Percentiles rank a stretch among this genome's conserved stretches.
Conservation (phyloP, 768 basidiomycete genomes). For the Mycena vitilis region DNA sequence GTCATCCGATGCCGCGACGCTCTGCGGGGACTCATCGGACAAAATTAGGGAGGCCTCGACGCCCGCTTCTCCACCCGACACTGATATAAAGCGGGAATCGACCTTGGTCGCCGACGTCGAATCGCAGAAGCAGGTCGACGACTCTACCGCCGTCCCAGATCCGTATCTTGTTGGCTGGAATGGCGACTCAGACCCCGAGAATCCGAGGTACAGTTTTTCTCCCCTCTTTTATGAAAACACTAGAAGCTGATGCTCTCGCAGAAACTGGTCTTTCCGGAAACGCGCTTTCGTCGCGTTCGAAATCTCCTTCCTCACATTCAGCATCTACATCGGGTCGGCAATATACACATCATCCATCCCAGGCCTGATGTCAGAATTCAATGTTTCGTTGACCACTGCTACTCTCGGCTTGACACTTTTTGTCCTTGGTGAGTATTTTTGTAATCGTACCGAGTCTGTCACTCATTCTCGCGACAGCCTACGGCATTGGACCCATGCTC, state of each 20-base stretch:
- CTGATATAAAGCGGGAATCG: slow-evolving; percentile 6
- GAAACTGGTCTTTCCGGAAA: slow-evolving; percentile 8
- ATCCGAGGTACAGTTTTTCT: slow-evolving; percentile 37
- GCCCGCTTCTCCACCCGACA: too few relatives aligned
- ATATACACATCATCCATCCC: not conserved
- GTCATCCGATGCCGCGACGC: slow-evolving; percentile 20
- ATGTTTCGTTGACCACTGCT: slow-evolving; percentile 1
- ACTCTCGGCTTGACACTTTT: not conserved
- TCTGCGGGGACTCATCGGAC: slow-evolving; percentile 4
- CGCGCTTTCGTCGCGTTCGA: not conserved
- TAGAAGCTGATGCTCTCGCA: slow-evolving; percentile 11
- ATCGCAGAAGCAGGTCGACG: slow-evolving; percentile 2
- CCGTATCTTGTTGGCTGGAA: slow-evolving; percentile 40
- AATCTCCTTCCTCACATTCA: slow-evolving; percentile 5
- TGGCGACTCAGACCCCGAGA: slow-evolving; percentile 41
- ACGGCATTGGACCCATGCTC: slow-evolving; percentile 1
- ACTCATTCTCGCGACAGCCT: not conserved
- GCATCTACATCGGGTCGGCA: slow-evolving; percentile 1
- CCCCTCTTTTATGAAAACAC: not conserved
- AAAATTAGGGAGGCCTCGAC: slow-evolving; percentile 7
- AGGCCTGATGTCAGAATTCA: not conserved
- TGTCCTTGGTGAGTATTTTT: too few relatives aligned
- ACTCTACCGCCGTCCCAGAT: slow-evolving; percentile 26
- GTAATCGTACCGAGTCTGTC: too few relatives aligned
- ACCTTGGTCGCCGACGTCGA: slow-evolving; percentile 1